Conservation (phyloP, 306 rosid genomes). For the Medicago arabica region DNA sequence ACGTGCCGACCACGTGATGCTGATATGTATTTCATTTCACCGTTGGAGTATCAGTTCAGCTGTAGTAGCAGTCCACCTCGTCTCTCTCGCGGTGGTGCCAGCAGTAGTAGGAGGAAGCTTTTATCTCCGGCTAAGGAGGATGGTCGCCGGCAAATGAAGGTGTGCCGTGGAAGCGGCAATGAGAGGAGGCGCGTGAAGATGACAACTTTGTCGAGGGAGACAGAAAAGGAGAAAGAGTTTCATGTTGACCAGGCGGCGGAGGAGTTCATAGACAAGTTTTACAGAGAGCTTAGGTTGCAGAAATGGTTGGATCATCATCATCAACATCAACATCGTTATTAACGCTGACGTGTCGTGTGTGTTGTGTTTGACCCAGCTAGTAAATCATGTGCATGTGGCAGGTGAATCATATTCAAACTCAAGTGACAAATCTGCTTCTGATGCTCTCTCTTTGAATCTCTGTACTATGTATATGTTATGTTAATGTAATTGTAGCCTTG, state of each 20-base stretch:
- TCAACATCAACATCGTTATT: slow-evolving; percentile 1
- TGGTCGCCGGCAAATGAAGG: background rate
- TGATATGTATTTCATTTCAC: slow-evolving; percentile 41
- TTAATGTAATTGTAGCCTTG: background rate
- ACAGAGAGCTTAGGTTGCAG: slow-evolving; percentile 70
- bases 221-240: slow-evolving; percentile 27
- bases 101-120: slow-evolving; percentile 32
- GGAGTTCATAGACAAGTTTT: slow-evolving; percentile 79
- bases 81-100: background rate
- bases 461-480: background rate
- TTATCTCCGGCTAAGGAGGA: slow-evolving; percentile 34
- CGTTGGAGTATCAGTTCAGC: slow-evolving; percentile 56
- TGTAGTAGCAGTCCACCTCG: slow-evolving; percentile 57
- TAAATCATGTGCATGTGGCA: slow-evolving; percentile 1
- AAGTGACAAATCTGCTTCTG: background rate
- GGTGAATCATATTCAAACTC: background rate
- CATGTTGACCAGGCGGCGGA: slow-evolving; percentile 86
- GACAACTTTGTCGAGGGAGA: slow-evolving; percentile 7
- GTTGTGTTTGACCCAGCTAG: background rate
- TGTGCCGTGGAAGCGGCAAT: slow-evolving; percentile 35
- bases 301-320: slow-evolving; percentile 52
- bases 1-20: slow-evolving; percentile 57
- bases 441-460: background rate
- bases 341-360: slow-evolving; percentile 19
- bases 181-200: slow-evolving; percentile 42